Conservation (phyloP, 2,329 filamentous ascomycete genomes). For the Chaetomiaceae sp. region DNA sequence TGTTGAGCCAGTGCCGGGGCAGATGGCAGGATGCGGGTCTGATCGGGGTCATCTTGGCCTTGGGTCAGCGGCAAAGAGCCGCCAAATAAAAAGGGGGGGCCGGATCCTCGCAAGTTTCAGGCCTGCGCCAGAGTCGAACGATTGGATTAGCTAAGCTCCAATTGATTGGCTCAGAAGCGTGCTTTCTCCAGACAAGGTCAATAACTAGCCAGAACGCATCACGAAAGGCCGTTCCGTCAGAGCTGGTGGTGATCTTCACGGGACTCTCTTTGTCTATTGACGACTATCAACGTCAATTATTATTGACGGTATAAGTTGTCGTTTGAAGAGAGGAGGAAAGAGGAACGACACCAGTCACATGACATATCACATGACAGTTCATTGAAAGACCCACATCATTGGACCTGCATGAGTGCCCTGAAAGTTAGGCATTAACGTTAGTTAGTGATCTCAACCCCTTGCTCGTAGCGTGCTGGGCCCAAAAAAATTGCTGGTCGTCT, state of each 20-base stretch:
- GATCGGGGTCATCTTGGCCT: neutral
- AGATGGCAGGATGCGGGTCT: constrained; percentile 15
- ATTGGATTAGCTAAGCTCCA: constrained; percentile 28
- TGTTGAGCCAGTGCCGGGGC: constrained; percentile 5
- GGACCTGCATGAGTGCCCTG: constrained; percentile 2
- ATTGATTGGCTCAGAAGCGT: constrained; percentile 10
- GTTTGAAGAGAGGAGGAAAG: neutral
- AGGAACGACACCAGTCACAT: neutral
- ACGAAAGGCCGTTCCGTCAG: neutral
- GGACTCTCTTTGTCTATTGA: no score
- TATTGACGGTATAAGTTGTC: no score
- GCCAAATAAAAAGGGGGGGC: constrained; percentile 1
- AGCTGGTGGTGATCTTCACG: neutral
- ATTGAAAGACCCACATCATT: neutral
- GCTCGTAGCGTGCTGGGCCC: constrained; percentile 17
- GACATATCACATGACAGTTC: neutral
- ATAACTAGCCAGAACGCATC: neutral
- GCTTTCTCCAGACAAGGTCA: neutral
- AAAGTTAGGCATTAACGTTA: constrained; percentile 17
- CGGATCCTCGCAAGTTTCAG: constrained; percentile 40
- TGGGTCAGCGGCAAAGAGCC: neutral
- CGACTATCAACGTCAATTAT: no score
- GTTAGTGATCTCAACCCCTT: no score
- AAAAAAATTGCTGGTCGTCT: constrained; percentile 23
- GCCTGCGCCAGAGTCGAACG: constrained; percentile 40